Conservation (phyloP, 2,329 filamentous ascomycete species). For the Periconia sp. region DNA sequence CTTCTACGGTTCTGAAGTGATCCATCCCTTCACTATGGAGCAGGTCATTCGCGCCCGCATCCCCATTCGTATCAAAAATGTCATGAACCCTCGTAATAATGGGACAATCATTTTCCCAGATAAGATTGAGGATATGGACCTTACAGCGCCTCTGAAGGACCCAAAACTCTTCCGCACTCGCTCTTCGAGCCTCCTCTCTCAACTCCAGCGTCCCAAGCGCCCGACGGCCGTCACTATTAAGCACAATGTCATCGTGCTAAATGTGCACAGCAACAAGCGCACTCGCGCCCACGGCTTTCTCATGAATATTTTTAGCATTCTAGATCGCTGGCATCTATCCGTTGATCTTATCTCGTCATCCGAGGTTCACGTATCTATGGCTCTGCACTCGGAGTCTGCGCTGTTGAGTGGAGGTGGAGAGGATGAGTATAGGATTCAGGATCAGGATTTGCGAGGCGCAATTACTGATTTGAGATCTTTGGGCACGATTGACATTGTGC, state of each 20-base stretch:
- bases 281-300: constrained; percentile 97
- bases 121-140: constrained; percentile 60
- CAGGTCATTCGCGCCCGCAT: constrained; percentile 80
- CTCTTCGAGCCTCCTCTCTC: constrained; percentile 51
- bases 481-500: constrained; percentile 88
- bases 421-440: constrained; percentile 56
- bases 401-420: constrained; percentile 55
- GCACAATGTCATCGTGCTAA: constrained; percentile 94
- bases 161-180: constrained; percentile 59
- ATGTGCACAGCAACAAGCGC: constrained; percentile 96
- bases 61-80: constrained; percentile 88
- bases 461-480: constrained; percentile 77
- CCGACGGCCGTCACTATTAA: constrained; percentile 88
- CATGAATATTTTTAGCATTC: constrained; percentile 88
- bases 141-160: constrained; percentile 63
- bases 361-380: constrained; percentile 97
- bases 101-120: constrained; percentile 88
- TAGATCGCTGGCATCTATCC: constrained; percentile 84
- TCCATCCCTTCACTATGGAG: constrained; percentile 98
- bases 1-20: constrained; percentile 79
- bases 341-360: constrained; percentile 96
- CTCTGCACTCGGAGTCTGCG: constrained; percentile 79
- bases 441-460: constrained; percentile 54
- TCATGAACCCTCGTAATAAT: constrained; percentile 80
- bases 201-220: constrained; percentile 55